phyloP scores from a whole-genome alignment of 176 grass and related monocot genomes.

The Guadua angustifolia region DNA sequence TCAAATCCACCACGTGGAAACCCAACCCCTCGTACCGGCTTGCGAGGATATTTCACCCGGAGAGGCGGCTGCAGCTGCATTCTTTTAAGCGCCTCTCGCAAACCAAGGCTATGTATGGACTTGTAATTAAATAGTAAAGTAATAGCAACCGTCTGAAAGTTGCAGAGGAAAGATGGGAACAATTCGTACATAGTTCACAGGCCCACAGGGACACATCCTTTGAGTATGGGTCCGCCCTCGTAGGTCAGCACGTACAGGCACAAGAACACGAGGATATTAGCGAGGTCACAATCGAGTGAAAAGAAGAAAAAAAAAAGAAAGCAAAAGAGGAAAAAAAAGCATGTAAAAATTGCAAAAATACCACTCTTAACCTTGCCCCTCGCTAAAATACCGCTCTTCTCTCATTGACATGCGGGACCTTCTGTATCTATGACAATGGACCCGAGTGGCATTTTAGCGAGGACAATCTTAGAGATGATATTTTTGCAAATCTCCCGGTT shows the following conservation, averaged over 20 bases:
- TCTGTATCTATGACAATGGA: no score
- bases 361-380: no score
- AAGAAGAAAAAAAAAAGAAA: no score
- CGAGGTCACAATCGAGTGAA: background rate
- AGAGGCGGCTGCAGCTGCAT: background rate
- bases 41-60: background rate
- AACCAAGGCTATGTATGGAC: background rate
- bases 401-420: no score
- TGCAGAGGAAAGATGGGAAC: background rate
- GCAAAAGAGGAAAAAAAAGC: no score
- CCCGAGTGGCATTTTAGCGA: no score
- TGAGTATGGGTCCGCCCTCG: background rate
- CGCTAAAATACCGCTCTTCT: no score
- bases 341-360: no score
- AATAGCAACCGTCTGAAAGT: no score
- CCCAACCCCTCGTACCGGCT: background rate
- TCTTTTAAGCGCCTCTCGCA: background rate
- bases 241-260: background rate
- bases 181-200: background rate
- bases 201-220: background rate
- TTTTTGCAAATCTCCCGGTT: no score
- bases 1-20: background rate
- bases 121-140: background rate
- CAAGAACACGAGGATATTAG: background rate
- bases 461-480: no score